These are phyloP conservation scores for Russula dissimulans DNA, from an alignment of 768 basidiomycete genomes.

Conservation along the genomic window DNA sequence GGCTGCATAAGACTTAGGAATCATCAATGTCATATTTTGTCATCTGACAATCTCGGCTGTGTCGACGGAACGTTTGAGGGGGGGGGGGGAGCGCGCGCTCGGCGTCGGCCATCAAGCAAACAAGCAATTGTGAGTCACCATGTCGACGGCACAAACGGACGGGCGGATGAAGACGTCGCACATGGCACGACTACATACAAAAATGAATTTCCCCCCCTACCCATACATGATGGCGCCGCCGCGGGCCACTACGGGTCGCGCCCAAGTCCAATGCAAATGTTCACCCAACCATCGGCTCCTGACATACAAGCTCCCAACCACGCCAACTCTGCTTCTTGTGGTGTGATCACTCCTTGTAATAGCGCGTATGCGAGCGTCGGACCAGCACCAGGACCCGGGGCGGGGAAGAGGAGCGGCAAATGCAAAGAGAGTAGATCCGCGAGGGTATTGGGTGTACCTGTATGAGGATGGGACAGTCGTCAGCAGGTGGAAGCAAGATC, in stretches of 20 bases:
- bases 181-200: not conserved
- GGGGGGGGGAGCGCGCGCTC: not conserved
- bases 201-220: not conserved
- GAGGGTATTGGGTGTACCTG: constrained; percentile 69
- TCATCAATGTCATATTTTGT: not conserved
- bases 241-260: constrained; percentile 17
- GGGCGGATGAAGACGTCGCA: not conserved
- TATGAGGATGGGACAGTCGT: constrained; percentile 7
- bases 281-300: constrained; percentile 94
- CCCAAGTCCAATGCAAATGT: constrained; percentile 63
- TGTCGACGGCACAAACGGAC: not conserved
- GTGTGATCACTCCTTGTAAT: constrained; percentile 77
- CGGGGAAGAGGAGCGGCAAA: constrained; percentile 72
- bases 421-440: constrained; percentile 57
- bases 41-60: constrained; percentile 6
- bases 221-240: not conserved
- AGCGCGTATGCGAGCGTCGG: constrained; percentile 57
- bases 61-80: not conserved
- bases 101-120: constrained; percentile 4
- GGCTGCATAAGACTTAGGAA: not conserved
- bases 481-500: constrained; percentile 7
- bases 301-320: constrained; percentile 91
- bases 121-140: constrained; percentile 6
- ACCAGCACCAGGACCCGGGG: constrained; percentile 23
- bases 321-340: constrained; percentile 81